Base-by-base conservation (phyloP, 1,139 yeast species). In the Scheffersomyces titani region DNA sequence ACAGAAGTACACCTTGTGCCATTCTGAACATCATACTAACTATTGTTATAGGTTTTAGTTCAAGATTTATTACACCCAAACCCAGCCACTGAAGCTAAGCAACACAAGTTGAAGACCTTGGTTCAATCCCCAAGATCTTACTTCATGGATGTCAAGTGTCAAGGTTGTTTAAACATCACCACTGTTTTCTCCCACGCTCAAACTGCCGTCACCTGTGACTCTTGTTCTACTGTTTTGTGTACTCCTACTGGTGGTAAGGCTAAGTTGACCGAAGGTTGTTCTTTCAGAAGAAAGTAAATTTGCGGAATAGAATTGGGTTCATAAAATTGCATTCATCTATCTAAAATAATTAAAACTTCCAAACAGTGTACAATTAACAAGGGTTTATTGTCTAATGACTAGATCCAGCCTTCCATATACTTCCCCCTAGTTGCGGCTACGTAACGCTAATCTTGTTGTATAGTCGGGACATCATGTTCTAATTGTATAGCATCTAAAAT, bases 201-300 rank as follows among this genome's bases (percentile, higher is more conserved):
- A 86, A 94, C 98, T 71, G 98, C 98, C 72, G 99, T 94, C 77
- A 90, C 98, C 77, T 94, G 99, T 86, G 98, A 96, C 76, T 88
- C 96, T 66, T 94, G 99, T 84, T 90, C 98, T 72, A 93, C 97
- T 69, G 98, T 94, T 67, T 90, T 94, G 77, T 93, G 98, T 84
- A 90, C 96, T 78, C 99, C 99, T 77, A 92, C 98, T 69, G 99
- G 99, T 87, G 99, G 99, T 87, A 94, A 94, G 88, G 98, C 98
- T 76, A 92, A 91, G 84, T 89, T 94, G 81, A 91, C 98, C 71
- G 99, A 94, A 86, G 99, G 99, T 79, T 90, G 96, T 77, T 94
- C 99, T 75, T 94, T 92, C 96, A 92, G 99, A 89, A 91, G 91
- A 85, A 94, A 94, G 90, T 94, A 92, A 88, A 74, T 70, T 54